Conservation (phyloP, 805 yeast species). For the Candida takata region DNA sequence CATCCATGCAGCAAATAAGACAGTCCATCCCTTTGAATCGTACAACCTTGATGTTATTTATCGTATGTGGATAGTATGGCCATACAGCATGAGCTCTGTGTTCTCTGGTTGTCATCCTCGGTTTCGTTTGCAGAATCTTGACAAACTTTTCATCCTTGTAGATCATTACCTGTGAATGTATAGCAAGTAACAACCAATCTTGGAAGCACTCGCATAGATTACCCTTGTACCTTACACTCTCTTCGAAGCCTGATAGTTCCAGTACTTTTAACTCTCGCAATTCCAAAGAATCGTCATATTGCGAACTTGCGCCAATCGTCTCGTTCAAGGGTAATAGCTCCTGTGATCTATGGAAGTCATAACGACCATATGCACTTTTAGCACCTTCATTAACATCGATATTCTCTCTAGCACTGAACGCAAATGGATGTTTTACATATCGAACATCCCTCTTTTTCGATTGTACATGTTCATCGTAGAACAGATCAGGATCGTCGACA, state of each 20-base stretch:
- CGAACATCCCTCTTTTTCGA: constrained; percentile 4
- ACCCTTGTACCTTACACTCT: constrained; percentile 11
- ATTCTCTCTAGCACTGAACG: constrained; percentile 4
- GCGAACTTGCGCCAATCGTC: constrained; percentile 2
- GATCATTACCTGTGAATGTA: constrained; percentile 8
- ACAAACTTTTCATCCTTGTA: constrained; percentile 5
- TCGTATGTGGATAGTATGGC: constrained; percentile 48
- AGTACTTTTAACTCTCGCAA: constrained; percentile 1
- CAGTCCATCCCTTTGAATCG: constrained; percentile 34
- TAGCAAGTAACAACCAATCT: constrained; percentile 8
- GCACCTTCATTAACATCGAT: constrained; percentile 9
- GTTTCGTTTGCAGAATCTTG: constrained; percentile 8
- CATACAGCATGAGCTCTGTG: constrained; percentile 42
- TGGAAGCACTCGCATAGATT: constrained; percentile 16
- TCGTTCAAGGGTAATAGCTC: not conserved
- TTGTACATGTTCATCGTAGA: constrained; percentile 8
- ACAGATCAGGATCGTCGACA: constrained; percentile 13
- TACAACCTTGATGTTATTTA: constrained; percentile 41
- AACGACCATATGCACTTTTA: constrained; percentile 7
- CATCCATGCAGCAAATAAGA: constrained; percentile 45
- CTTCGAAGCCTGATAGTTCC: not conserved
- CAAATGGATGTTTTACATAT: constrained; percentile 6
- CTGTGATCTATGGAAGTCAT: constrained; percentile 15
- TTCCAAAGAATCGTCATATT: constrained; percentile 14
- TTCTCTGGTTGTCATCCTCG: constrained; percentile 13